Percentiles rank a stretch among this genome's conserved stretches.
Conservation (phyloP, 169 alveolate species). For the Cryptosporidium ubiquitum region DNA sequence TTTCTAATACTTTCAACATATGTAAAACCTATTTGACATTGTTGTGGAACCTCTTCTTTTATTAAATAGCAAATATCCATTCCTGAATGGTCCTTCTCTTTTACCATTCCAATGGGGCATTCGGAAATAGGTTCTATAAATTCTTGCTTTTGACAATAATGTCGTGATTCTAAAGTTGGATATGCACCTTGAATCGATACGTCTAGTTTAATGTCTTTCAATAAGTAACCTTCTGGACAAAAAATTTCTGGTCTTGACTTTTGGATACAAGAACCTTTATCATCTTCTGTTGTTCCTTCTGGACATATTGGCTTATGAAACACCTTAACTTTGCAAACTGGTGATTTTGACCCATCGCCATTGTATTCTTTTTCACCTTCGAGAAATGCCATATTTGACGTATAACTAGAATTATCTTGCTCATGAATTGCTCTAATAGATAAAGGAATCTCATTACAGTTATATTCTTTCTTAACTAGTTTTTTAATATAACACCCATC, state of each 20-base stretch:
- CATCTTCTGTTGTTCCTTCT: neutral
- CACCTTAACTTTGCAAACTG: slow-evolving; percentile 54
- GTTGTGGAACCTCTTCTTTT: slow-evolving; percentile 22
- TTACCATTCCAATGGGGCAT: slow-evolving; percentile 48
- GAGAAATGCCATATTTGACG: slow-evolving; percentile 34
- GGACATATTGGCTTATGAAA: slow-evolving; percentile 69
- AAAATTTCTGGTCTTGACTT: slow-evolving; percentile 35
- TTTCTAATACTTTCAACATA: slow-evolving; percentile 9
- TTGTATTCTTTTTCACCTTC: slow-evolving; percentile 45
- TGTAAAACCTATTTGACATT: slow-evolving; percentile 45
- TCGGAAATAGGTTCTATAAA: slow-evolving; percentile 41
- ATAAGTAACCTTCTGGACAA: slow-evolving; percentile 51
- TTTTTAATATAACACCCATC: slow-evolving; percentile 61
- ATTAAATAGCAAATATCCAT: slow-evolving; percentile 19
- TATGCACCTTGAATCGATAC: neutral
- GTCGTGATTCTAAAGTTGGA: neutral
- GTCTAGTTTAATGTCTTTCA: neutral
- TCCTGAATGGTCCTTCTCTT: slow-evolving; percentile 30
- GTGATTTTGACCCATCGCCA: slow-evolving; percentile 22
- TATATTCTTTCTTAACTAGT: slow-evolving; percentile 25
- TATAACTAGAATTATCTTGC: neutral
- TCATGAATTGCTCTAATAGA: slow-evolving; percentile 14
- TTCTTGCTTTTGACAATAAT: slow-evolving; percentile 31
- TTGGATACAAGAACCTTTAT: slow-evolving; percentile 1
- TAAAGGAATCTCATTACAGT: slow-evolving; percentile 34